Evolutionary conservation across 208 protist species (phyloP).

Genomic region (Angomonas ambiguus): DNA sequence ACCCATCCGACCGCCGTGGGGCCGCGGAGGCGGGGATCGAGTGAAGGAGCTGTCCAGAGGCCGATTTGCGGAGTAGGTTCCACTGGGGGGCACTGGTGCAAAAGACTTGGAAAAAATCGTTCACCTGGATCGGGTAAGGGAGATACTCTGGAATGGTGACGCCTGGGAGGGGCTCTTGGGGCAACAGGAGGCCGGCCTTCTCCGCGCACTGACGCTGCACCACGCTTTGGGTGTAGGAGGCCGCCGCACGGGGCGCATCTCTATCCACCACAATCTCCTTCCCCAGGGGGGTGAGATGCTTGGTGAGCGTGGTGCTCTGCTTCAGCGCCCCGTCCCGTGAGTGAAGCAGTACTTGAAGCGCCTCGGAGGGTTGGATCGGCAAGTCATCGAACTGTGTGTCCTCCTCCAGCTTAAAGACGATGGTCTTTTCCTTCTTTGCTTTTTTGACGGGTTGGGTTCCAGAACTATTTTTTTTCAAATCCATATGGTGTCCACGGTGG

Average conservation of each 20-base stretch:
- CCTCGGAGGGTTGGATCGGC: neutral
- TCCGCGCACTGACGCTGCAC: slow-evolving; percentile 62
- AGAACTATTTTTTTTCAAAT: neutral
- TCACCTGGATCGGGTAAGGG: slow-evolving; percentile 51
- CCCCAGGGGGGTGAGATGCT: slow-evolving; percentile 71
- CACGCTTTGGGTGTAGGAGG: slow-evolving; percentile 57
- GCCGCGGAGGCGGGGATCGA: neutral
- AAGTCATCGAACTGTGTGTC: neutral
- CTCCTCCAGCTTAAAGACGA: slow-evolving; percentile 46
- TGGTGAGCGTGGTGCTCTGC: slow-evolving; percentile 49
- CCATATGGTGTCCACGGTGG: neutral
- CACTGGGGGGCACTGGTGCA: slow-evolving; percentile 58
- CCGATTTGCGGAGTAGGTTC: slow-evolving; percentile 84
- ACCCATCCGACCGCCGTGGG: neutral
- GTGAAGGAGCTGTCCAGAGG: slow-evolving; percentile 26
- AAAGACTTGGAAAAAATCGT: slow-evolving; percentile 79
- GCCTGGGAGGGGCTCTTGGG: slow-evolving; percentile 43
- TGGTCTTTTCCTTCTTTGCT: slow-evolving; percentile 46
- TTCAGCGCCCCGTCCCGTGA: slow-evolving; percentile 35
- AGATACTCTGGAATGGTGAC: slow-evolving; percentile 63
- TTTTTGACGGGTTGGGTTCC: slow-evolving; percentile 24
- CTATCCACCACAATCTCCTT: slow-evolving; percentile 70
- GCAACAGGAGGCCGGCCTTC: slow-evolving; percentile 48
- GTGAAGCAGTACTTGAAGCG: slow-evolving; percentile 5
- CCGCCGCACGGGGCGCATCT: slow-evolving; percentile 40